phyloP scores from a whole-genome alignment of 2,329 filamentous ascomycete species.

The Trichoderma breve region DNA sequence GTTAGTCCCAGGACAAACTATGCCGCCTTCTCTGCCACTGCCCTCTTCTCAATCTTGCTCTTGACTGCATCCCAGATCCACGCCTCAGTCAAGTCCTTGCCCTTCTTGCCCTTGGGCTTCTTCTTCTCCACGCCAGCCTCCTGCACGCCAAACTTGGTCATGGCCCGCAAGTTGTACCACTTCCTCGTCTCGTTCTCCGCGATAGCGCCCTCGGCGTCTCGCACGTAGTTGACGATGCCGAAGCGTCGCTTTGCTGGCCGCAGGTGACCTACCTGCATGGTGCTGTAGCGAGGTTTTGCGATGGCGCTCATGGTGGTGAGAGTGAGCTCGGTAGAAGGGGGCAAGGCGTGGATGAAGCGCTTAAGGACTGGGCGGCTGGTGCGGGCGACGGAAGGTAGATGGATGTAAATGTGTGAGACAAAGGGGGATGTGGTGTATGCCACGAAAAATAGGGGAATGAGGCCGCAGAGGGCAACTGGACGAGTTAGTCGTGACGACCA shows the following conservation, averaged over 20 bases:
- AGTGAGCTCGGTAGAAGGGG: conserved; percentile 46
- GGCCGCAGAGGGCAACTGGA: conserved; percentile 58
- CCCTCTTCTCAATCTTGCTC: conserved; percentile 32
- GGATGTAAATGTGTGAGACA: conserved; percentile 69
- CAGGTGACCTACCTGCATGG: conserved; percentile 40
- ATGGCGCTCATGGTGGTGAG: conserved; percentile 56
- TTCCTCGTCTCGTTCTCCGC: conserved; percentile 35
- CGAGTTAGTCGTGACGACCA: neutral
- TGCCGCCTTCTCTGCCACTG: neutral
- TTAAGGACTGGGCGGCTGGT: conserved; percentile 55
- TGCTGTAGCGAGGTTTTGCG: conserved; percentile 52
- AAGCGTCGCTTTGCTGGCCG: conserved; percentile 32
- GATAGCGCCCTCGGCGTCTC: conserved; percentile 30
- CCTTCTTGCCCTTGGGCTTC: conserved; percentile 22
- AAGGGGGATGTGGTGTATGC: conserved; percentile 66
- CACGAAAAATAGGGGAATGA: conserved; percentile 64
- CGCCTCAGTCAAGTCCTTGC: conserved; percentile 34
- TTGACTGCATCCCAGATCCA: conserved; percentile 44
- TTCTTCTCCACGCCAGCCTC: conserved; percentile 24
- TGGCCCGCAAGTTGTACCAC: conserved; percentile 43
- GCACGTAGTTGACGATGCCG: conserved; percentile 43
- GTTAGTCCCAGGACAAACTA: neutral
- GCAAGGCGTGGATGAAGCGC: conserved; percentile 48
- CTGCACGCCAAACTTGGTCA: conserved; percentile 41
- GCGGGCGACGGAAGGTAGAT: conserved; percentile 64